Base-by-base conservation (phyloP, 768 basidiomycete species). In the Gelatoporia subvermispora region DNA sequence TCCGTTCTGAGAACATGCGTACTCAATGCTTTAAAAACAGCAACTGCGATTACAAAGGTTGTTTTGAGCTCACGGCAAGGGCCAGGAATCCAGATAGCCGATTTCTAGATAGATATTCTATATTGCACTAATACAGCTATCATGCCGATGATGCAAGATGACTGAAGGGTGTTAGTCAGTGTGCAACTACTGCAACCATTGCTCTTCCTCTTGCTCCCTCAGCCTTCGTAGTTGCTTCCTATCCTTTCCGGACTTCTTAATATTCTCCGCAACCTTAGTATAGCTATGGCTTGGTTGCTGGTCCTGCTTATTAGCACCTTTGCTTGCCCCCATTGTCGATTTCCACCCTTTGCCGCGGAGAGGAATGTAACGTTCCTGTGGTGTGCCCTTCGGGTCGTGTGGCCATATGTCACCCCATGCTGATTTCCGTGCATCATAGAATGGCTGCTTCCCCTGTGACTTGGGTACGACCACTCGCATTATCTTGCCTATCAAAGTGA, bases 351-450 rank as follows among this genome's bases (percentile, higher is more conserved):
- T 66, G 5, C 56, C 50, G 52, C 58, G 65, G 48, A 59, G 61
- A 38, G 71, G 68, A 57, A 77, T 72, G 59, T 72, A 69, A 3
- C 85, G 81, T 53, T 83, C 79, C 48, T 88, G 80, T 0, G 87
- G 82, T 5, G 72, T 60, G 60, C 88, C 90, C 67, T 93, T 93
- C 4, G 93, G 81, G 16, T 73, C 67, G 61, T 97, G 94, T 18
- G 96, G 96, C 68, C 98, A 97, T 20, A 91, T 73, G 63, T 98
- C 96, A 17, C 96, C 96, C 94, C 95, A 98, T 9, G 67, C 68
- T 0, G 89, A 84, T 69, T 98, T 97, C 31, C 94, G 83, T 2
- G 94, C 93, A 64, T 98, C 96, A 62, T 97, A 93, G 62, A 82
- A 99, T 0, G 81, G 77, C 59, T 97, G 93, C 65, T 92, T 94